Percentiles rank a stretch among this genome's conserved stretches.
These are phyloP conservation scores for Apiotrichum montevideense DNA, from an alignment of 1,284 basidiomycete genomes.

Conservation along the genomic window DNA sequence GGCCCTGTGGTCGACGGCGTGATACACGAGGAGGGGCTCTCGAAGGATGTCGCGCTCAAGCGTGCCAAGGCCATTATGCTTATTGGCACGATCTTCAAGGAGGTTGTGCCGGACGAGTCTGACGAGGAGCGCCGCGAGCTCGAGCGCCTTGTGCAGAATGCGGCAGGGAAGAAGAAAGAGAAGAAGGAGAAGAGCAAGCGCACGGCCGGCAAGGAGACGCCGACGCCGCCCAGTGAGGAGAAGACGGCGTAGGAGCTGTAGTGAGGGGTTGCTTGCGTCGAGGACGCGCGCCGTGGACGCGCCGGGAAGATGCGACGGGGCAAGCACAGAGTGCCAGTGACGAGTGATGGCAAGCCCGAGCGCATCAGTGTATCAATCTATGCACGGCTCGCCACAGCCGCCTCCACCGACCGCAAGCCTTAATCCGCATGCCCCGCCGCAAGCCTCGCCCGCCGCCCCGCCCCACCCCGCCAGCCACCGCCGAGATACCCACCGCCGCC, in stretches of 20 bases:
- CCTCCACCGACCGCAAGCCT: no score
- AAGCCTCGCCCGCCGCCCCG: no score
- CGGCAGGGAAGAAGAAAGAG: conserved; percentile 48
- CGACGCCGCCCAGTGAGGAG: background rate
- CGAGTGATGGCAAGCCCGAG: no score
- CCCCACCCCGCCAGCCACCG: no score
- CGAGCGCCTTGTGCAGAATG: conserved; percentile 56
- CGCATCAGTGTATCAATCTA: no score
- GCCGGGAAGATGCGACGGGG: no score
- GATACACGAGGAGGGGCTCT: conserved; percentile 64
- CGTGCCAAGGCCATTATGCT: conserved; percentile 81
- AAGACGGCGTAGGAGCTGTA: background rate
- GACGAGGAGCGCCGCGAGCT: conserved; percentile 87
- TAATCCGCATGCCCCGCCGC: no score
- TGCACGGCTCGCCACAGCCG: no score
- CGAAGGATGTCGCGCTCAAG: conserved; percentile 64
- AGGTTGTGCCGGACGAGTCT: conserved; percentile 72
- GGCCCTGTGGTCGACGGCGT: conserved; percentile 69
- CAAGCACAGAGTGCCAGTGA: no score
- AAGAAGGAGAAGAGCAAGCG: conserved; percentile 21
- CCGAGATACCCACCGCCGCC: no score
- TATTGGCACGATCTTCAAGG: conserved; percentile 80
- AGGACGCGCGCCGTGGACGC: no score
- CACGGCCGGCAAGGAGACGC: background rate
- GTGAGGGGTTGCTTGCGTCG: no score